These are phyloP conservation scores for Monosporascus cannonballus DNA, from an alignment of 2,329 filamentous ascomycete species.

Conservation along the genomic window DNA sequence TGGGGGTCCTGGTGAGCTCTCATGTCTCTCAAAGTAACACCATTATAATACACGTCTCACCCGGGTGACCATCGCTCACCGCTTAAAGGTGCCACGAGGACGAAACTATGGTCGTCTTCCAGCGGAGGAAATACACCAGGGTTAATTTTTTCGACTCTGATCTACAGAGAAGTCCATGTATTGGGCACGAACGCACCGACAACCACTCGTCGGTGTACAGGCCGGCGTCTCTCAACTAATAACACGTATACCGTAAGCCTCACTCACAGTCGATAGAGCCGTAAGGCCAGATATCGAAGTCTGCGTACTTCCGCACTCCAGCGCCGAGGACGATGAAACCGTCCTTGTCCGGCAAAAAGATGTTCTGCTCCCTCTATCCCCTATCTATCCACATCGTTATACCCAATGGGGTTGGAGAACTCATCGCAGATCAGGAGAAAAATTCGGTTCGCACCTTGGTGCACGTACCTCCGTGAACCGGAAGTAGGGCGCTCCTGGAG, in stretches of 20 bases:
- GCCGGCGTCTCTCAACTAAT: background rate
- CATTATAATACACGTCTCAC: too few species aligned
- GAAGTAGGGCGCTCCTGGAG: background rate
- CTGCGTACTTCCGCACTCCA: background rate
- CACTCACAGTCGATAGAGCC: background rate
- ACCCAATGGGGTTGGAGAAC: background rate
- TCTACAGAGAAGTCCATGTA: background rate
- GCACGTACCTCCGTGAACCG: background rate
- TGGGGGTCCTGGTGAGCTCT: too few species aligned
- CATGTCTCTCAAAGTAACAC: too few species aligned
- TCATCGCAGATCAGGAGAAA: background rate
- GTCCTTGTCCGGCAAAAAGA: background rate
- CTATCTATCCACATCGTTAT: background rate
- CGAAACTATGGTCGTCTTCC: too few species aligned
- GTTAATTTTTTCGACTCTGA: background rate
- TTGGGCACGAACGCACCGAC: background rate
- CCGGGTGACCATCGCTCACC: too few species aligned
- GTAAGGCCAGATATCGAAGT: background rate
- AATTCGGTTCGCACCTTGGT: background rate
- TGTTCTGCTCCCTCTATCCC: background rate
- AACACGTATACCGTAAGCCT: background rate
- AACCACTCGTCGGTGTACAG: background rate
- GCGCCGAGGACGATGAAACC: background rate
- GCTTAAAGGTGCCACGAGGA: too few species aligned
- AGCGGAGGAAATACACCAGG: too few species aligned